Evolutionary conservation across 495 filamentous ascomycete genomes (phyloP).

Genomic region (Podospora sp.): DNA sequence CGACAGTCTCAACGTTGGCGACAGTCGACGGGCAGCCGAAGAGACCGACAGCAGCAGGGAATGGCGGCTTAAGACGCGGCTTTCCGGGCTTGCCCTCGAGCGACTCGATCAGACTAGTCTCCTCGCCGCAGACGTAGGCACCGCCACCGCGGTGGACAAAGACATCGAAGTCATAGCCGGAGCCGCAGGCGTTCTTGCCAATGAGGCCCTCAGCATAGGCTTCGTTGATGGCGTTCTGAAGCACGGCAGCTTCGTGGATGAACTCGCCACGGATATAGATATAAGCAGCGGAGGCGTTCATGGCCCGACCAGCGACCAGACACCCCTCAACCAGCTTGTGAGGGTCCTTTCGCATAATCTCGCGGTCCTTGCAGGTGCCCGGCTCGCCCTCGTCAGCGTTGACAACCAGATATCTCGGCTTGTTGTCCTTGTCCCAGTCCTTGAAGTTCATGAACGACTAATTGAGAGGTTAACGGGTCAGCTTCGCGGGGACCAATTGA

Average conservation of each 20-base stretch:
- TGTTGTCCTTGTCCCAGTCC: slow-evolving; percentile 97
- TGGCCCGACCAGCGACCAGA: slow-evolving; percentile 91
- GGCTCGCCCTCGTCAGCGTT: slow-evolving; percentile 99
- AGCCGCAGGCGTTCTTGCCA: slow-evolving; percentile 95
- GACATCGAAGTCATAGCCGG: slow-evolving; percentile 97
- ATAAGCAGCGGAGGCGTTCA: slow-evolving; percentile 98
- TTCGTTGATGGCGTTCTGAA: slow-evolving; percentile 95
- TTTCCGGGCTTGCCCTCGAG: slow-evolving; percentile 98
- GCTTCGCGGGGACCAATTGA: slow-evolving; percentile 24
- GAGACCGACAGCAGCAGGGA: slow-evolving; percentile 94
- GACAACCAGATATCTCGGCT: slow-evolving; percentile 94
- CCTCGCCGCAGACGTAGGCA: slow-evolving; percentile 96
- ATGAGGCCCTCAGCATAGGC: slow-evolving; percentile 91
- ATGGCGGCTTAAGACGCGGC: slow-evolving; percentile 96
- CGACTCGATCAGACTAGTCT: slow-evolving; percentile 96
- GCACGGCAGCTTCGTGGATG: slow-evolving; percentile 91
- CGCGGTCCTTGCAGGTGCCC: slow-evolving; percentile 98
- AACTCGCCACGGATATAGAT: slow-evolving; percentile 99
- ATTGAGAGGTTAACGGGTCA: slow-evolving; percentile 23
- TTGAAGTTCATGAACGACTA: slow-evolving; percentile 99
- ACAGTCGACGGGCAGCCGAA: slow-evolving; percentile 98
- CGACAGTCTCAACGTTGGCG: slow-evolving; percentile 95
- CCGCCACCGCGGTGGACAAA: slow-evolving; percentile 96
- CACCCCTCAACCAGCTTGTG: slow-evolving; percentile 98
- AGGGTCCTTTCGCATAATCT: slow-evolving; percentile 99